Evolutionary conservation across 805 yeast genomes (phyloP).

Genomic region (Scheffersomyces stipitis): DNA sequence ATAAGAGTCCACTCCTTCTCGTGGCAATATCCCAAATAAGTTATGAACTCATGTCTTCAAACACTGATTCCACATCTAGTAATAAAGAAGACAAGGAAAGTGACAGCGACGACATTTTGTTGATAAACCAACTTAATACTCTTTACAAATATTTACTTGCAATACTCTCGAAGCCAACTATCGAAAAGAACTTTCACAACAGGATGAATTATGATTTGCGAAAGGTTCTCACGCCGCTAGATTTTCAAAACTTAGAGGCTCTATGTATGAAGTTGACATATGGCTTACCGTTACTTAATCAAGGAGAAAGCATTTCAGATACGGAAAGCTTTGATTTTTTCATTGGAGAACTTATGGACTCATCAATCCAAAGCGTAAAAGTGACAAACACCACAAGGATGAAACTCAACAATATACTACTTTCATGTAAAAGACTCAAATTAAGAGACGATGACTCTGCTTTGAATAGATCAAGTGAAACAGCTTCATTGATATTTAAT

Average conservation of each 20-base stretch:
- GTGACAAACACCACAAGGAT: conserved; percentile 58
- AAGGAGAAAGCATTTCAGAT: conserved; percentile 1
- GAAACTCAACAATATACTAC: conserved; percentile 54
- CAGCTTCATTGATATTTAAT: neutral
- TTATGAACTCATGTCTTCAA: conserved; percentile 46
- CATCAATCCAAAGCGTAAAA: conserved; percentile 33
- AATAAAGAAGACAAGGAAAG: conserved; percentile 7
- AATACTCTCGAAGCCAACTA: conserved; percentile 77
- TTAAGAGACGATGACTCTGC: neutral
- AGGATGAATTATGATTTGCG: conserved; percentile 82
- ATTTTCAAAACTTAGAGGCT: conserved; percentile 66
- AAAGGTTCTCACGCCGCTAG: conserved; percentile 71
- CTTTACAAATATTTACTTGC: conserved; percentile 78
- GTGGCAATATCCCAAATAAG: conserved; percentile 61
- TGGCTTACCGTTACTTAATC: conserved; percentile 23
- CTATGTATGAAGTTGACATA: conserved; percentile 43
- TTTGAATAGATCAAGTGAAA: neutral
- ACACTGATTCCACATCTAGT: too few relatives aligned
- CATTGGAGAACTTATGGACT: conserved; percentile 28
- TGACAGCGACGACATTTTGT: conserved; percentile 12
- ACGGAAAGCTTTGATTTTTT: conserved; percentile 24
- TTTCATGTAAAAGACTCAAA: conserved; percentile 28
- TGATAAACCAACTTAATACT: conserved; percentile 59
- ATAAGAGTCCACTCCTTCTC: conserved; percentile 67
- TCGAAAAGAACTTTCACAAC: conserved; percentile 63